Percentiles rank a stretch among this genome's conserved stretches.
Evolutionary conservation across 1,139 yeast species (phyloP).

Genomic region (Pichia sp.): DNA sequence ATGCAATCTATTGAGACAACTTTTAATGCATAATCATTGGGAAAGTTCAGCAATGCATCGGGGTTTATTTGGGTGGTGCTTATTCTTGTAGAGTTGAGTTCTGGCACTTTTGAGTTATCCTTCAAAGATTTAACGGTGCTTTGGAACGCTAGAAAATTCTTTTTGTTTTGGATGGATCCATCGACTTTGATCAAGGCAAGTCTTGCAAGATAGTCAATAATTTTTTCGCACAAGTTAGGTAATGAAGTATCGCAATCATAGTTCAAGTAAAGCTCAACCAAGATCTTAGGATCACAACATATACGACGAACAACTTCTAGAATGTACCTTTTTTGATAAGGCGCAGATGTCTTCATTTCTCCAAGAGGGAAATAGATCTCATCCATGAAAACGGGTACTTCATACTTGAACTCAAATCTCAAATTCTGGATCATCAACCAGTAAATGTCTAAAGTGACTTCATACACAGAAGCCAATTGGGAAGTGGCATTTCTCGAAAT

Average conservation of each 20-base stretch:
- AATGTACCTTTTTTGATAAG: conserved; percentile 87
- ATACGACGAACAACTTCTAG: conserved; percentile 71
- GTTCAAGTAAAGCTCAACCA: conserved; percentile 88
- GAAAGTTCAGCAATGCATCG: conserved; percentile 48
- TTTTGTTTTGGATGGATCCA: conserved; percentile 53
- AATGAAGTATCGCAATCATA: conserved; percentile 87
- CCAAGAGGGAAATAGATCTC: conserved; percentile 93
- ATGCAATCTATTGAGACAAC: conserved; percentile 74
- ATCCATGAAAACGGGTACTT: conserved; percentile 87
- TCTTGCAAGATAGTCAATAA: conserved; percentile 71
- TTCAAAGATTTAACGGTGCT: conserved; percentile 64
- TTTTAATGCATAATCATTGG: conserved; percentile 77
- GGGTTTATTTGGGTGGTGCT: conserved; percentile 56
- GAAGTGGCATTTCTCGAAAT: conserved; percentile 92
- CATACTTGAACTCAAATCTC: conserved; percentile 82
- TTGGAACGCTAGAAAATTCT: conserved; percentile 56
- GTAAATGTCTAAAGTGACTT: conserved; percentile 84
- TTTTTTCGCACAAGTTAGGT: conserved; percentile 80
- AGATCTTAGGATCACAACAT: conserved; percentile 82
- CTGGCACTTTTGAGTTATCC: conserved; percentile 65
- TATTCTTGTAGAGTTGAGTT: conserved; percentile 64
- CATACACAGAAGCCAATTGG: conserved; percentile 86
- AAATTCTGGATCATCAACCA: conserved; percentile 82
- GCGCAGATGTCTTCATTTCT: conserved; percentile 84
- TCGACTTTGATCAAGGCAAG: conserved; percentile 68